Base-by-base conservation (phyloP, 208 protist species). In the Crithidia sp. region DNA sequence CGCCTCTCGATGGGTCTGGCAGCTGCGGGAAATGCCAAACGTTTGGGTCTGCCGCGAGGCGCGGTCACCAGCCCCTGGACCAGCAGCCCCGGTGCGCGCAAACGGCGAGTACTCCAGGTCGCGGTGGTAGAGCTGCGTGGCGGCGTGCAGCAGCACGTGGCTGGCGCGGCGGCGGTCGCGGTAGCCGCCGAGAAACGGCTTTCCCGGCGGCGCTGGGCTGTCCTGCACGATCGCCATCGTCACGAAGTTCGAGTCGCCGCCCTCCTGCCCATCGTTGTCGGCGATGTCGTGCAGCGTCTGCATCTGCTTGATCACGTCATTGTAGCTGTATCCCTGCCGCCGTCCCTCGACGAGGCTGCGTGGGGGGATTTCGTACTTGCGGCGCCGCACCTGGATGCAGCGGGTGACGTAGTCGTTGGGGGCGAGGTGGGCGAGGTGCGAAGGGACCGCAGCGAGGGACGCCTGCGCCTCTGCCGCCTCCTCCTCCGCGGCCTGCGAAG, bases 181-280 rank as follows among this genome's bases (percentile, higher is more conserved):
- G 80, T 93, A 99, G 39, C 97, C 97, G 36, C 97, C 97, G 28
- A 99, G 70, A 67, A 98, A 99, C 8, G 90, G 86, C 71, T 96
- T 97, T 8, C 13, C 74, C 8, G 67, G 52, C 17, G 64, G 45
- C 14, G 43, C 58, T 14, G 60, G 50, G 59, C 55, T 54, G 55
- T 62, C 83, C 52, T 85, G 74, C 13, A 91, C 50, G 52, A 91
- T 41, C 12, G 83, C 69, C 47, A 91, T 57, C 10, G 75, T 65
- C 47, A 45, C 39, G 47, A 79, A 75, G 60, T 69, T 76, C 16
- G 70, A 40, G 49, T 16, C 41, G 13, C 13, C 66, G 7, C 8
- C 56, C 28, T 49, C 71, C 59, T n/a, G 67, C 66, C 59, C 67
- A 41, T 56, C 37, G 40, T 41, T 52, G 56, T 13, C 61, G 55